A percentile compares a stretch with the other conserved stretches of the same genome.
phyloP scores from a whole-genome alignment of 768 basidiomycete species.

The Cyathus striatus region DNA sequence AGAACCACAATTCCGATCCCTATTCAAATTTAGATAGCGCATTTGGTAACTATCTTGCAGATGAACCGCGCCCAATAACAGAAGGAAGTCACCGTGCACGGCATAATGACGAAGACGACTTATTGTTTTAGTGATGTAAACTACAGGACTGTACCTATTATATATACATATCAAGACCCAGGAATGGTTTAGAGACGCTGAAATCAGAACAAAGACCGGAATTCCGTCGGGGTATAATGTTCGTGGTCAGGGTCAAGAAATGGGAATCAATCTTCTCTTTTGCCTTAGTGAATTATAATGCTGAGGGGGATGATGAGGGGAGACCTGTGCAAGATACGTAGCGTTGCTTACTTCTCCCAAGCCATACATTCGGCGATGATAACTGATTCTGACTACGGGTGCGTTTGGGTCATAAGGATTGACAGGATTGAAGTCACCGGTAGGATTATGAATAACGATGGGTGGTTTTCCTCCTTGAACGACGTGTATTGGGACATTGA shows the following conservation, averaged over 20 bases:
- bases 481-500: conserved; percentile 83
- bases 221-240: too few relatives aligned
- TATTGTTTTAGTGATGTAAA: conserved; percentile 47
- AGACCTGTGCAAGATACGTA: conserved; percentile 1
- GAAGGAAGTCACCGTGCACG: conserved; percentile 31
- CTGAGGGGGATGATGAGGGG: conserved; percentile 30
- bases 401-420: conserved; percentile 28
- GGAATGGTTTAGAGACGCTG: not conserved
- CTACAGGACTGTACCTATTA: not conserved
- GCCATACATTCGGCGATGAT: conserved; percentile 92
- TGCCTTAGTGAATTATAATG: conserved; percentile 87
- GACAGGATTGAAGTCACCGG: conserved; percentile 21
- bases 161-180: not conserved
- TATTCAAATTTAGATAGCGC: conserved; percentile 80
- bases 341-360: conserved; percentile 77
- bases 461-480: conserved; percentile 79
- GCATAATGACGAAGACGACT: conserved; percentile 56
- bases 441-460: conserved; percentile 78
- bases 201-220: too few relatives aligned
- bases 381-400: conserved; percentile 81
- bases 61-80: conserved; percentile 64
- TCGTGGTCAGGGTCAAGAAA: conserved; percentile 4
- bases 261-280: conserved; percentile 17
- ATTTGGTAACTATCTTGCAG: conserved; percentile 68
- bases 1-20: conserved; percentile 69